A percentile compares a stretch with the other conserved stretches of the same genome.
These are phyloP conservation scores for Verruconis gallopava DNA, from an alignment of 2,329 filamentous ascomycete species.

Conservation along the genomic window DNA sequence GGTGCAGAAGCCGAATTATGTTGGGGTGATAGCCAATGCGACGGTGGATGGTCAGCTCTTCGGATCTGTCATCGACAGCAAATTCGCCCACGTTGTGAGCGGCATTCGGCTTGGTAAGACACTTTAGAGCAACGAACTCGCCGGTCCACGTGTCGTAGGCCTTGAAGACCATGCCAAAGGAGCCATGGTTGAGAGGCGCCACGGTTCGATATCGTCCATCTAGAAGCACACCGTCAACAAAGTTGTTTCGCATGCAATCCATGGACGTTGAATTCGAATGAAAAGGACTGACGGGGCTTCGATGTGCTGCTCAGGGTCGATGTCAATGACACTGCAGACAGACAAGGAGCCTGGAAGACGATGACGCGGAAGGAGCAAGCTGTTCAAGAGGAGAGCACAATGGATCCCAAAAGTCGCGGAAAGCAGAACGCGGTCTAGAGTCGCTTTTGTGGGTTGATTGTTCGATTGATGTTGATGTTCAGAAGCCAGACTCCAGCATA, in stretches of 20 bases:
- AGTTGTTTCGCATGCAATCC: slow-evolving; percentile 79
- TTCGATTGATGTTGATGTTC: not conserved
- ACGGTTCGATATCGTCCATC: slow-evolving; percentile 84
- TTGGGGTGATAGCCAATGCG: slow-evolving; percentile 71
- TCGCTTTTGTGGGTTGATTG: too few relatives aligned
- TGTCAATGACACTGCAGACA: not conserved
- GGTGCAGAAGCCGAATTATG: slow-evolving; percentile 82
- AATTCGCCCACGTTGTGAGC: slow-evolving; percentile 49
- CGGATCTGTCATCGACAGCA: slow-evolving; percentile 68
- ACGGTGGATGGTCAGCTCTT: slow-evolving; percentile 68
- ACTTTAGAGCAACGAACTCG: slow-evolving; percentile 87
- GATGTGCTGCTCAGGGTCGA: not conserved
- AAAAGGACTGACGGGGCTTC: not conserved
- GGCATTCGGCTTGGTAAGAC: slow-evolving; percentile 70
- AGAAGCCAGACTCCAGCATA: not conserved
- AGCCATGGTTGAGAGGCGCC: slow-evolving; percentile 93
- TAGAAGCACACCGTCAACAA: slow-evolving; percentile 66
- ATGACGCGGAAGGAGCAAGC: too few relatives aligned
- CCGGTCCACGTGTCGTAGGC: slow-evolving; percentile 67
- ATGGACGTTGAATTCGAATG: slow-evolving; percentile 30
- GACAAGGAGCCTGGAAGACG: not conserved
- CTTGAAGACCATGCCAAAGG: slow-evolving; percentile 96
- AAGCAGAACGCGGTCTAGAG: too few relatives aligned
- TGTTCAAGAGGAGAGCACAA: not conserved
- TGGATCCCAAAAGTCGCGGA: too few relatives aligned